Conservation (phyloP, 2,329 filamentous ascomycete genomes). For the Penicillium rolfsii region DNA sequence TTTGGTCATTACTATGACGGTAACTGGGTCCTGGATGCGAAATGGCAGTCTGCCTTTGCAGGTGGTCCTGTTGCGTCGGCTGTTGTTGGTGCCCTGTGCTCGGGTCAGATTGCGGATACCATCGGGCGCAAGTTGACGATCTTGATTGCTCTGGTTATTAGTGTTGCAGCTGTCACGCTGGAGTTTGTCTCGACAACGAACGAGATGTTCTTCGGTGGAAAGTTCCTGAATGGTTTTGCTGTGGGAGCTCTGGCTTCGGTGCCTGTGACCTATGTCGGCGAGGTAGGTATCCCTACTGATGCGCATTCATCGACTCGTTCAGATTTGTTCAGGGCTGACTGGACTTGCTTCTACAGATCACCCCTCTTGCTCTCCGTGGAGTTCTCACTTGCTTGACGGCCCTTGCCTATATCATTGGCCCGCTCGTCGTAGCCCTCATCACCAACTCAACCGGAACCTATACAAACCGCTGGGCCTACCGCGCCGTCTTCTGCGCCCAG, state of each 20-base stretch:
- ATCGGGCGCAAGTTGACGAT: slow-evolving; percentile 29
- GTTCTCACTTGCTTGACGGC: slow-evolving; percentile 44
- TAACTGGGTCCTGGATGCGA: slow-evolving; percentile 46
- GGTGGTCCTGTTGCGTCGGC: slow-evolving; percentile 48
- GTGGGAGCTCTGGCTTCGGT: slow-evolving; percentile 46
- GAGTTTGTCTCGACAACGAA: slow-evolving; percentile 49
- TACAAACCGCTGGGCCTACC: slow-evolving; percentile 48
- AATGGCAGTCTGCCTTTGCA: slow-evolving; percentile 52
- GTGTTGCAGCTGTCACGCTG: slow-evolving; percentile 46
- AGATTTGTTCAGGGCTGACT: not conserved
- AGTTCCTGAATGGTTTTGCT: slow-evolving; percentile 50
- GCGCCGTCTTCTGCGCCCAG: slow-evolving; percentile 47
- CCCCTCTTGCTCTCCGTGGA: slow-evolving; percentile 45
- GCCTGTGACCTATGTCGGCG: slow-evolving; percentile 44
- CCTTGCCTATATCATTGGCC: slow-evolving; percentile 47
- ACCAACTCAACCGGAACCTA: slow-evolving; percentile 43
- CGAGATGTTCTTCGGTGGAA: slow-evolving; percentile 48
- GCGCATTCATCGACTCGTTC: not conserved
- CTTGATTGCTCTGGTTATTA: slow-evolving; percentile 41
- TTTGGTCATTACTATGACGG: slow-evolving; percentile 46
- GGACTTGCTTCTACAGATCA: slow-evolving; percentile 30
- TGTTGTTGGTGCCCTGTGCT: slow-evolving; percentile 24
- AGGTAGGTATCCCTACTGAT: slow-evolving; percentile 8
- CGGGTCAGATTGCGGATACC: slow-evolving; percentile 21
- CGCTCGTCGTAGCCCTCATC: slow-evolving; percentile 46